These are phyloP conservation scores for Diaporthe sp. DNA, from an alignment of 2,329 filamentous ascomycete species.

Conservation along the genomic window DNA sequence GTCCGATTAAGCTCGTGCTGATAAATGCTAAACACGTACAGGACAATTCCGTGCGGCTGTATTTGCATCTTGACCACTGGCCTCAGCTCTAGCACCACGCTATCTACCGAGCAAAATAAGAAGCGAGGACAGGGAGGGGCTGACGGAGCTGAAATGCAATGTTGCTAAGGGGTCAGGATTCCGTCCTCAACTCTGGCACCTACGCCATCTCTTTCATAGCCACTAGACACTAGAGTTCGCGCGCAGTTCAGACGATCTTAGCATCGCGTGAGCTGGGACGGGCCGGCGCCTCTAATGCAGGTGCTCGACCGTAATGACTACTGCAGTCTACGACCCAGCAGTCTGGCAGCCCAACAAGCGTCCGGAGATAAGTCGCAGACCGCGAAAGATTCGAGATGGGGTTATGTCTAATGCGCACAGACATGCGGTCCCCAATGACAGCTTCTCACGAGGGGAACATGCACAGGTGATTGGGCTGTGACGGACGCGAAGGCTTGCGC, in stretches of 20 bases:
- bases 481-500: slow-evolving; percentile 11
- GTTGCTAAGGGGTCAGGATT: no score
- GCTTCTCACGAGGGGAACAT: neutral
- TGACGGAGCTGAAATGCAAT: neutral
- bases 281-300: slow-evolving; percentile 24
- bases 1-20: neutral
- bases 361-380: neutral
- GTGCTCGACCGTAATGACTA: neutral
- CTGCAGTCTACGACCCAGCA: neutral
- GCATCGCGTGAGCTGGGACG: neutral
- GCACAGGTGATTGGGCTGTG: slow-evolving; percentile 30
- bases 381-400: neutral
- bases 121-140: neutral
- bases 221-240: neutral
- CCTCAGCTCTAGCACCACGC: neutral
- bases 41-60: neutral
- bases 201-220: neutral
- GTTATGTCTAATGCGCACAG: neutral
- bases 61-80: neutral
- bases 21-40: neutral
- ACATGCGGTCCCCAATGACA: slow-evolving; percentile 13
- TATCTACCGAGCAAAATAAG: neutral
- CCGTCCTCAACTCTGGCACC: neutral
- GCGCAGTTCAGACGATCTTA: neutral
- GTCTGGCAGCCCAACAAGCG: neutral